Base-by-base conservation (phyloP, 2,329 filamentous ascomycete genomes). In the Microsporum ferrugineum region DNA sequence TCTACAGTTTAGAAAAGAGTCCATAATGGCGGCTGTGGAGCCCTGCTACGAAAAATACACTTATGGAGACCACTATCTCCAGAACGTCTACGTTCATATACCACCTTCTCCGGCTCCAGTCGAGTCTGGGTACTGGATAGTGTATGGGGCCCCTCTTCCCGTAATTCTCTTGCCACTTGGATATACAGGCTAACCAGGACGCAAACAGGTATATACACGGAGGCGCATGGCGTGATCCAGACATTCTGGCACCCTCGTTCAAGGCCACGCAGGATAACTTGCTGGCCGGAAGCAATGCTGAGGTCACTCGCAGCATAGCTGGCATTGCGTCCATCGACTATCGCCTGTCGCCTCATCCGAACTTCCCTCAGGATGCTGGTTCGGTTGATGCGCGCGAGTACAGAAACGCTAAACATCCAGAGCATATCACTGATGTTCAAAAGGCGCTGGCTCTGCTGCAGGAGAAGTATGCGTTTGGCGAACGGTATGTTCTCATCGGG, bases 191-290 rank as follows among this genome's bases (percentile, higher is more conserved):
- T 17, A 2, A 49, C n/a, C n/a, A 10, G 34, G 39, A 31, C n/a
- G 7, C 12, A 31, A 29, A 17, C 10, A 76, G 74, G 60, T 78
- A 75, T 63, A 53, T 53, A 14, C 49, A 80, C 65, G 78, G 78
- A 49, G 78, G 78, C 60, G 78, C 77, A 65, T 80, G 78, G 74
- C 73, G 78, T 49, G 78, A 79, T 63, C 77, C 77, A 57, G 68
- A 66, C 8, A 69, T 76, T 41, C 74, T 72, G 10, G 68, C 73
- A 2, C 60, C 65, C 5, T 69, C 69, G 1, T 75, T 79, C 63
- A 63, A 69, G 6, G 68, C 70, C 3, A 71, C 76, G 2, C 66
- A 73, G 36, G 66, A 69, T 0, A 69, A 77, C 8, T 69, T 72
- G 31, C 64, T 64, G 23, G 57, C 39, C 5, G 34, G 59, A 1